These are phyloP conservation scores for Solanum clarkiae DNA, from an alignment of 257 asterid genomes.

Conservation along the genomic window DNA sequence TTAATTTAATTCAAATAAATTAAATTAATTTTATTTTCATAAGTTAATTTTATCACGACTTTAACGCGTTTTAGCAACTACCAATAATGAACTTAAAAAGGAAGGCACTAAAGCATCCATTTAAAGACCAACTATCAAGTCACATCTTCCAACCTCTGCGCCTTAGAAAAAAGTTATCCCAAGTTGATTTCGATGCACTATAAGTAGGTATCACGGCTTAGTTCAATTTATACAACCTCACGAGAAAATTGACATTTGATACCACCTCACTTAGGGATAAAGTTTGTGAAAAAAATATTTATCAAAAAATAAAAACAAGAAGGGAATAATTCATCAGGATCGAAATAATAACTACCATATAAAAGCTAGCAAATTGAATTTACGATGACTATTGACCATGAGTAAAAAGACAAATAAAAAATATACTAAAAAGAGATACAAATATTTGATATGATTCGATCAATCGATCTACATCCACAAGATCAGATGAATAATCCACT, in stretches of 20 bases:
- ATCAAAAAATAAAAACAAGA: neutral
- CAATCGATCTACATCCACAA: no score
- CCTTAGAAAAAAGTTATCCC: neutral
- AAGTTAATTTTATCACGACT: neutral
- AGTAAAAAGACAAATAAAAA: no score
- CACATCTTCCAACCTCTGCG: neutral
- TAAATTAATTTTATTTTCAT: neutral
- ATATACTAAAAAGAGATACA: no score
- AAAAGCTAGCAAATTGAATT: no score
- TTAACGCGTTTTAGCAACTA: neutral
- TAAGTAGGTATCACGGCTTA: neutral
- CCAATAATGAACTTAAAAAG: neutral
- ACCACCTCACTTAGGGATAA: neutral
- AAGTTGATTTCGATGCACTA: neutral
- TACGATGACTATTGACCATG: no score
- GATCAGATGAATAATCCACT: no score
- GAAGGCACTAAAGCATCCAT: neutral
- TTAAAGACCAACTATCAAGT: neutral
- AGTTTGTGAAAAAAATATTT: neutral
- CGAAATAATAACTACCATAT: no score
- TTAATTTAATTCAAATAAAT: neutral
- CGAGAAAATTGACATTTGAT: neutral
- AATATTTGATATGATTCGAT: no score
- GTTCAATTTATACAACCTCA: neutral
- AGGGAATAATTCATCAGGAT: neutral